Evolutionary conservation across 495 filamentous ascomycete genomes (phyloP).

Genomic region (Penicillium cinerascens): DNA sequence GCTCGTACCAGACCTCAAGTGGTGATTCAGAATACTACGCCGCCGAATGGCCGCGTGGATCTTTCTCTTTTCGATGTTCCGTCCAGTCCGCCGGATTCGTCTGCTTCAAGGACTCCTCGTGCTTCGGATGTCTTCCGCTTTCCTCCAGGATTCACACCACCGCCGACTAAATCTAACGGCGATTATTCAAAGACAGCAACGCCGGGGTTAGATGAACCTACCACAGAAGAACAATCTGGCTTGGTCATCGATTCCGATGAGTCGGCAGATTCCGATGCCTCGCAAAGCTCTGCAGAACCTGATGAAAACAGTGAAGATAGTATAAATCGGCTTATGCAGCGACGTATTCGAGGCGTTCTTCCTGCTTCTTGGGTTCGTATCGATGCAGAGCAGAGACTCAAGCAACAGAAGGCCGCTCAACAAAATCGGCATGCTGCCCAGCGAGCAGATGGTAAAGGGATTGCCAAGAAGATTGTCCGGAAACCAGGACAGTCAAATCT

Average conservation of each 20-base stretch:
- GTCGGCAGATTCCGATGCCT: conserved; percentile 20
- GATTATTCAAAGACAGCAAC: conserved; percentile 22
- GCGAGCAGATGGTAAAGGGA: conserved; percentile 36
- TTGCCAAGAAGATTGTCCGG: conserved; percentile 41
- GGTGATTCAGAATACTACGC: conserved; percentile 24
- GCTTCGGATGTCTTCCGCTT: conserved; percentile 34
- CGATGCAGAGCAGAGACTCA: conserved; percentile 47
- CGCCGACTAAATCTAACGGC: conserved; percentile 26
- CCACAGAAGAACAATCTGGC: conserved; percentile 3
- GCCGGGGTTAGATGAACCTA: conserved; percentile 4
- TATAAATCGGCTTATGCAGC: conserved; percentile 39
- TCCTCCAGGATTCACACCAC: conserved; percentile 37
- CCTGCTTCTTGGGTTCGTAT: conserved; percentile 88
- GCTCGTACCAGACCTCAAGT: conserved; percentile 17
- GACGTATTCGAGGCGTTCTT: conserved; percentile 75
- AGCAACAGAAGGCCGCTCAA: conserved; percentile 30
- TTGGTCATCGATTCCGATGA: conserved; percentile 19
- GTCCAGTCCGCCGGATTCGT: conserved; percentile 42
- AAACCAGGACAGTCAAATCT: conserved; percentile 17
- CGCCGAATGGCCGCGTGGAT: conserved; percentile 4
- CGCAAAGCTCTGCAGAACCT: conserved; percentile 8
- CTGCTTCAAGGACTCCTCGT: conserved; percentile 14
- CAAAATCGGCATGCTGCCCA: conserved; percentile 18
- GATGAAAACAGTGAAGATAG: conserved; percentile 22
- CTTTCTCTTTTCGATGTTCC: conserved; percentile 29